A percentile compares a stretch with the other conserved stretches of the same genome.
Evolutionary conservation across 2,329 filamentous ascomycete genomes (phyloP).

Genomic region (Chrysosporium keratinophilum): DNA sequence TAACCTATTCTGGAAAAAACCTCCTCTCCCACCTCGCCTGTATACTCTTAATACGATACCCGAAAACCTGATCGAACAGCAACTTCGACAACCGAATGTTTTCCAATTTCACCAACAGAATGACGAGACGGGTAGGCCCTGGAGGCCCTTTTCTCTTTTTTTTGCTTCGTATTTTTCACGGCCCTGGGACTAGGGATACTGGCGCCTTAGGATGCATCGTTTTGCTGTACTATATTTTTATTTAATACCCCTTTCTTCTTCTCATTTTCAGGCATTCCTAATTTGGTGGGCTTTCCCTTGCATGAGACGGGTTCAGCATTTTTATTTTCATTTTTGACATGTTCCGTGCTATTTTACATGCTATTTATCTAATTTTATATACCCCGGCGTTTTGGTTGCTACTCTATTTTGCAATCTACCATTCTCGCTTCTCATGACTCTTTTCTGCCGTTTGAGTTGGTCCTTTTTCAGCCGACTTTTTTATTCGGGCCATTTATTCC

Average conservation of each 20-base stretch:
- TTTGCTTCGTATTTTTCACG: not conserved
- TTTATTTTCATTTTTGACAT: too few relatives aligned
- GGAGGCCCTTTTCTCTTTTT: not conserved
- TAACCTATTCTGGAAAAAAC: not conserved
- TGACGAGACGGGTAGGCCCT: not conserved
- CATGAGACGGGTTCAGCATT: too few relatives aligned
- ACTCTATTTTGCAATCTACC: too few relatives aligned
- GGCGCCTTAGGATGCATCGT: not conserved
- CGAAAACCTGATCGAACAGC: not conserved
- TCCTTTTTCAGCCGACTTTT: too few relatives aligned
- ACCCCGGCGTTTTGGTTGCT: too few relatives aligned
- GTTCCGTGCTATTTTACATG: too few relatives aligned
- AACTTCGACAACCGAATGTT: not conserved
- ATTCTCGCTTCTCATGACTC: too few relatives aligned
- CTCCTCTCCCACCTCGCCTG: not conserved
- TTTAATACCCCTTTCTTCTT: not conserved
- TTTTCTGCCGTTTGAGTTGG: too few relatives aligned
- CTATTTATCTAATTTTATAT: too few relatives aligned
- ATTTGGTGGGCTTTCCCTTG: not conserved
- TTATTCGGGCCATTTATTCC: too few relatives aligned
- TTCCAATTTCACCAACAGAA: not conserved
- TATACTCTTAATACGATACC: not conserved
- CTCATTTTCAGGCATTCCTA: not conserved
- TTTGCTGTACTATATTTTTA: not conserved
- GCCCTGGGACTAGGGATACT: not conserved